Evolutionary conservation across 2,329 filamentous ascomycete genomes (phyloP), one percentile per base, ranked within the genome.

Genomic region (Ascochyta lentis): DNA sequence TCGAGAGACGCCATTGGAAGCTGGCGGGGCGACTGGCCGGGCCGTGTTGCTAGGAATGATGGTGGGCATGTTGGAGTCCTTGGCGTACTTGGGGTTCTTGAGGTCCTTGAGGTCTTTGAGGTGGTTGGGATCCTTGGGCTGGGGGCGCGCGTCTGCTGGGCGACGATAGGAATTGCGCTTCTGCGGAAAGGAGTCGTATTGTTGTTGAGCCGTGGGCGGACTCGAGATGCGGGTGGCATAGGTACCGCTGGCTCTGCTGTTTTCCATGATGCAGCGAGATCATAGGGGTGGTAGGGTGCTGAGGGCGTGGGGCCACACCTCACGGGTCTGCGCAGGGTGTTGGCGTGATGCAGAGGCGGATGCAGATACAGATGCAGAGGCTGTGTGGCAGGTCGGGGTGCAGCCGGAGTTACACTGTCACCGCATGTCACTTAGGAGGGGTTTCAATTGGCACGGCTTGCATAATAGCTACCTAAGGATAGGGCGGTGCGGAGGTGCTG

Each of bases 121-220:
- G 19, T 19, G 2, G 19, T 58, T 49, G 47, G 58, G 23, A n/a
- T 63, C 58, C 23, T 59, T 49, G 47, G 59, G 54, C 35, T 63
- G 58, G 39, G 71, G 65, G 31, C 71, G 72, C 6, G 68, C 61
- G 48, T 73, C 68, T 37, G 62, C 58, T 19, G 72, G 70, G 9
- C 73, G 69, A 37, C 71, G 68, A 45, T 75, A 72, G 34, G 70
- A 71, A 47, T 63, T 59, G 50, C 70, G 70, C 59, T 67, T 74
- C 53, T 69, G 71, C 3, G 69, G 60, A 54, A 71, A 73, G 45
- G 55, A n/a, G 23, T 75, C 67, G 39, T 70, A 61, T 1, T 62
- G 55, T 23, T 68, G 62, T 35, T 66, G 67, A 15, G 66, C 61
- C 27, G 63, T 49, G 12, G 64, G 65, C 19, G 53, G 53, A 19